Base-by-base conservation (phyloP, 306 rosid genomes). In the Senna siamea region DNA sequence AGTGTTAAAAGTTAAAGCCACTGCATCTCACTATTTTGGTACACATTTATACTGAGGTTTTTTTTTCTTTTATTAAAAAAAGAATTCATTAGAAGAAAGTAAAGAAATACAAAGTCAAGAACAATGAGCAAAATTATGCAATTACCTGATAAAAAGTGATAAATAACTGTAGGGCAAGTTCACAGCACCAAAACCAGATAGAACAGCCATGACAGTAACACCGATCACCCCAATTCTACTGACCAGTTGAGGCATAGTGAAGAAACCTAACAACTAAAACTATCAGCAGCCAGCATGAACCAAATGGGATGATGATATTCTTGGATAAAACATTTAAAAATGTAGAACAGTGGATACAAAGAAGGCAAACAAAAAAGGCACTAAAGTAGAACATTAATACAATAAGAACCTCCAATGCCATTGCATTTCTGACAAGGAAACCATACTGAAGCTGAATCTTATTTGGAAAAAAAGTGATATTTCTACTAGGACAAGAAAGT, bases 141-240 rank as follows among this genome's bases (percentile, higher is more conserved):
- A 47, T 54, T 72, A 89, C 94, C 95, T 81, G 72, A 94, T 92
- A 85, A 94, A 94, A 78, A 94, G 97, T 23, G 99, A 94, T 63
- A 94, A 75, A 72, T 90, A 94, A 84, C 93, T 89, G 81, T 88
- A 94, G 2, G 96, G 99, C 80, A 94, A 80, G 84, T 94, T 94
- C 35, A 94, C 96, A 59, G 97, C 97, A 63, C 99, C 99, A 75
- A 94, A 94, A 51, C 99, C 98, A 68, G 96, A 92, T 37, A 94
- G 79, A 56, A 94, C 96, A 51, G 98, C 93, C 97, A 94, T 94
- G 80, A 94, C 85, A 43, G 99, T 94, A 47, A 94, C 99, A 52
- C 99, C 99, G 46, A 94, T 88, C 15, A 94, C 96, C 7, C 97
- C 99, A 80, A 94, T 94, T 55, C 99, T 77, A 74, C 99, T 94